A percentile compares a stretch with the other conserved stretches of the same genome.
These are phyloP conservation scores for Rhizophagus sp. DNA, from an alignment of 192 early-diverging fungal genomes.

Conservation along the genomic window DNA sequence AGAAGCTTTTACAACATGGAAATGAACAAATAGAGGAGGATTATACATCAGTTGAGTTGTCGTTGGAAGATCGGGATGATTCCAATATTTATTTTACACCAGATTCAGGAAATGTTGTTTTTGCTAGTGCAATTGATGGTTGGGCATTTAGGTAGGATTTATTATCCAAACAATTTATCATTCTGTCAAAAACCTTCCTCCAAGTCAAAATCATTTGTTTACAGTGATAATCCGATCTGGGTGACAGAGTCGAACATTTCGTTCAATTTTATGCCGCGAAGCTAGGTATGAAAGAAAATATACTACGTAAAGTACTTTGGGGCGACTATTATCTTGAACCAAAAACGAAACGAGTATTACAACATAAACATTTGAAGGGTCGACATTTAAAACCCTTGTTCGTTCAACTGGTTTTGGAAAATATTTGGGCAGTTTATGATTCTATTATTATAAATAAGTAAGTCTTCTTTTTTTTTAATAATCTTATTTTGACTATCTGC, in stretches of 20 bases:
- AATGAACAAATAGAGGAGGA: not conserved
- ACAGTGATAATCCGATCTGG: constrained; percentile 23
- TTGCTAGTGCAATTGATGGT: constrained; percentile 93
- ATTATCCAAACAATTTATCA: not conserved
- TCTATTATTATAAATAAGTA: constrained; percentile 63
- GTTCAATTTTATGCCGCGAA: constrained; percentile 88
- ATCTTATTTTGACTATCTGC: too few species aligned
- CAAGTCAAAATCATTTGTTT: constrained; percentile 15
- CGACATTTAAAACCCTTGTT: constrained; percentile 90
- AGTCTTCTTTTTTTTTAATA: constrained; percentile 13
- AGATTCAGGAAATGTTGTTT: constrained; percentile 94
- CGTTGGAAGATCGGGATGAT: constrained; percentile 88
- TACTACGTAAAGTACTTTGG: constrained; percentile 88
- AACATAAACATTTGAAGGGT: constrained; percentile 82
- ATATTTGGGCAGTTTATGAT: constrained; percentile 96
- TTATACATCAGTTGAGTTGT: constrained; percentile 29
- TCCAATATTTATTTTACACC: constrained; percentile 95
- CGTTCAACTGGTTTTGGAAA: constrained; percentile 92
- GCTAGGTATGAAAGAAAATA: constrained; percentile 76
- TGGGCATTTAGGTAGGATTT: constrained; percentile 89
- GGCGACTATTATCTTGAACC: constrained; percentile 97
- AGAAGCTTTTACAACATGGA: not conserved
- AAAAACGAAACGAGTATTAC: constrained; percentile 89
- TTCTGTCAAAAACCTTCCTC: not conserved
- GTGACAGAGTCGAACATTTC: constrained; percentile 81